Base-by-base conservation (phyloP, 768 basidiomycete genomes). In the Steccherinum ochraceum region DNA sequence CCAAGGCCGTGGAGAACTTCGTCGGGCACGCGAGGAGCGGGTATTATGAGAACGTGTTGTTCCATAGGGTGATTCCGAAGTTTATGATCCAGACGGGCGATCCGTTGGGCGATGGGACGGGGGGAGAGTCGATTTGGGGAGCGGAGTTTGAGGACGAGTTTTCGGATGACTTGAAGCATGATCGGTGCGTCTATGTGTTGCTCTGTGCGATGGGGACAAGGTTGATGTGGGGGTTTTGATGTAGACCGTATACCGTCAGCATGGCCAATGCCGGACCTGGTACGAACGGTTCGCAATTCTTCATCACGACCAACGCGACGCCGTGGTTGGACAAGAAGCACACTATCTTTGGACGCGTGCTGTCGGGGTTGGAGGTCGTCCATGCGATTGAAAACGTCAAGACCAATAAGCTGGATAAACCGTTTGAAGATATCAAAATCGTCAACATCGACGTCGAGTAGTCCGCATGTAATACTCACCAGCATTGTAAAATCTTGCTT, bases 1-100 rank as follows among this genome's bases (percentile, higher is more conserved):
- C 96, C 2, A 96, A 89, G 67, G 81, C 96, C 0, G 95, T 99
- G 35, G 96, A 99, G 70, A 99, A 97, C 72, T 98, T 99, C 68
- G 88, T 94, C 20, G 93, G 91, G 1, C 91, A 94, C 59, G 81
- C 90, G 13, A 76, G 89, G 58, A 89, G 84, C 57, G 84, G 90
- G 2, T 98, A 87, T 71, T 98, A 87, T 61, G 95, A 99, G 64
- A 84, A 86, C 12, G 75, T 96, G 52, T 81, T 97, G 61, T 97
- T 98, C 75, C 96, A 99, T 66, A 88, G 96, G 52, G 90, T 98
- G 56, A 99, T 99, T 64, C 80, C 91, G 54, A 98, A 99, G 70
- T 99, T 99, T 63, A 95, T 95, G 93, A 88, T 96, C 50, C 93
- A 96, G 74, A 95, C 93, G 3, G 93, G 93, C 25, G 93, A 95